These are phyloP conservation scores for Lasiodiplodia sp. DNA, from an alignment of 2,329 filamentous ascomycete genomes.

Conservation along the genomic window DNA sequence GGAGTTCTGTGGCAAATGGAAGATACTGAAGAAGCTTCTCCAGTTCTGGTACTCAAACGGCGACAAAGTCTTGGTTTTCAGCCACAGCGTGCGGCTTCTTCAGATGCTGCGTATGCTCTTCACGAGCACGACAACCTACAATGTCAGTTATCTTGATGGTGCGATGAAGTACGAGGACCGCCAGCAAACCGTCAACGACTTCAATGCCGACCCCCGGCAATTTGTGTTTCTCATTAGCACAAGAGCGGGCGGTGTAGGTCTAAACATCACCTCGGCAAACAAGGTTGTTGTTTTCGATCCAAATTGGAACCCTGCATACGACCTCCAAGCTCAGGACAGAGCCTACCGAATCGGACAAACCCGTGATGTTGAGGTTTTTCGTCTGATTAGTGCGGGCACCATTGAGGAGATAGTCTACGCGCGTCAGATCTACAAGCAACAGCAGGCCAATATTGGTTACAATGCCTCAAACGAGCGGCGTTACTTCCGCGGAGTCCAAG, in stretches of 20 bases:
- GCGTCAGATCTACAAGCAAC: slow-evolving; percentile 97
- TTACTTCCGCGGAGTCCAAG: slow-evolving; percentile 95
- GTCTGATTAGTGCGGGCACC: slow-evolving; percentile 87
- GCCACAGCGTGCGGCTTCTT: slow-evolving; percentile 85
- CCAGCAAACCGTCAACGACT: slow-evolving; percentile 82
- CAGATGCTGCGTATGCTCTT: slow-evolving; percentile 87
- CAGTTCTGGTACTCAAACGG: slow-evolving; percentile 89
- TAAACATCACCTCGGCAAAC: slow-evolving; percentile 97
- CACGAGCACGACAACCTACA: slow-evolving; percentile 82
- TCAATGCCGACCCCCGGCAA: slow-evolving; percentile 84
- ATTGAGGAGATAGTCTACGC: slow-evolving; percentile 98
- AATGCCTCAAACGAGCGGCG: slow-evolving; percentile 89
- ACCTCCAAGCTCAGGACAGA: slow-evolving; percentile 93
- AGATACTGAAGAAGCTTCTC: slow-evolving; percentile 83
- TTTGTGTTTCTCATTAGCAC: slow-evolving; percentile 98
- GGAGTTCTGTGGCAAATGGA: slow-evolving; percentile 97
- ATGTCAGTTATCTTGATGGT: slow-evolving; percentile 89
- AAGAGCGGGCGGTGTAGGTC: slow-evolving; percentile 87
- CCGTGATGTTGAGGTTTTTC: slow-evolving; percentile 93
- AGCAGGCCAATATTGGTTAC: slow-evolving; percentile 97
- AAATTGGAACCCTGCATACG: slow-evolving; percentile 96
- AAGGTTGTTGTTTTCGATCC: slow-evolving; percentile 98
- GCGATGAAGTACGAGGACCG: slow-evolving; percentile 83
- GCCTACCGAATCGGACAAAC: slow-evolving; percentile 95
- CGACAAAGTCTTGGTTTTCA: slow-evolving; percentile 96